Percentiles rank a stretch among this genome's conserved stretches.
phyloP scores from a whole-genome alignment of 2,329 filamentous ascomycete species.

The Fusarium papillatum region DNA sequence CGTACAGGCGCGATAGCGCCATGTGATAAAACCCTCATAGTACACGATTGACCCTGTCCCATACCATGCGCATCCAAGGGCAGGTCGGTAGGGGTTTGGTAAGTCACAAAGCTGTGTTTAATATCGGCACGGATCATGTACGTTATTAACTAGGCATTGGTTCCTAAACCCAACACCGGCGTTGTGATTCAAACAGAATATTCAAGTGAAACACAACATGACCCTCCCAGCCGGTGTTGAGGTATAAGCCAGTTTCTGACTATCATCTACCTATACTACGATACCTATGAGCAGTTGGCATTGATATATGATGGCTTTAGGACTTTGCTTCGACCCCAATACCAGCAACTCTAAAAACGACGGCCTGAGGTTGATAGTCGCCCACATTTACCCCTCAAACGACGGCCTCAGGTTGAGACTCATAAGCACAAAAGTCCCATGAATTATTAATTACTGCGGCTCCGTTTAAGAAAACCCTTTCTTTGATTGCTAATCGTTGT shows the following conservation, averaged over 20 bases:
- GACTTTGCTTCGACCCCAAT: neutral
- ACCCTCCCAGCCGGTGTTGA: too few species aligned
- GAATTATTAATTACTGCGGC: neutral
- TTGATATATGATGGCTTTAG: neutral
- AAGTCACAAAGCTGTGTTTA: neutral
- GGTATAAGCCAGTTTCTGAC: too few species aligned
- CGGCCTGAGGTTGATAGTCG: conserved; percentile 22
- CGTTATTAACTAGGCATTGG: neutral
- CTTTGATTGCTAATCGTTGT: neutral
- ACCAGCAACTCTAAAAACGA: conserved; percentile 9
- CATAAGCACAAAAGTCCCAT: conserved; percentile 9
- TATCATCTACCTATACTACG: neutral
- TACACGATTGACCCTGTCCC: neutral
- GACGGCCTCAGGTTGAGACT: conserved; percentile 30
- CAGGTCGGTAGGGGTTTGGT: neutral
- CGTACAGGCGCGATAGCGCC: neutral
- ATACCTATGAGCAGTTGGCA: neutral
- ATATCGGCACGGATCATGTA: neutral
- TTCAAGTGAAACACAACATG: too few species aligned
- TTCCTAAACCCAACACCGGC: neutral
- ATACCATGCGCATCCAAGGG: neutral
- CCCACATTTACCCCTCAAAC: conserved; percentile 29
- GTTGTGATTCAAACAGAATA: neutral
- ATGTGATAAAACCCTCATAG: neutral
- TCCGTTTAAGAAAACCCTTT: neutral